These are phyloP conservation scores for Phialophora verrucosa DNA, from an alignment of 2,329 filamentous ascomycete genomes.

Conservation along the genomic window DNA sequence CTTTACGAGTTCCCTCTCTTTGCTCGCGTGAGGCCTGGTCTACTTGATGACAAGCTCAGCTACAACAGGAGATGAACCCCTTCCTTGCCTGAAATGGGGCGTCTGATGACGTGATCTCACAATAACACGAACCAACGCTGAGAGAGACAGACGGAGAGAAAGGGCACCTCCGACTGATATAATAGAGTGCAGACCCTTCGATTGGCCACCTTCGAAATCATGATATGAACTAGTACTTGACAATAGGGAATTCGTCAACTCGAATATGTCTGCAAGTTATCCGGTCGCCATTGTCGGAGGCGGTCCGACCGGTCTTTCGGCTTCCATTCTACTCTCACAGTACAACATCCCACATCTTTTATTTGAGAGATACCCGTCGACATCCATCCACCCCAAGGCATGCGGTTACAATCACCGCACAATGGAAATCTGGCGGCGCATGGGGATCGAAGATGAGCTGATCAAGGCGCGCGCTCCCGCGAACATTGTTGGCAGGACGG, in stretches of 20 bases:
- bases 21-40: background rate
- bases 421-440: conserved; percentile 40
- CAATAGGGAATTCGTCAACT: background rate
- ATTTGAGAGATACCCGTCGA: conserved; percentile 43
- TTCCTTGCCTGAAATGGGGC: background rate
- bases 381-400: conserved; percentile 46
- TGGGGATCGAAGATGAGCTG: conserved; percentile 45
- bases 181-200: background rate
- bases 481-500: conserved; percentile 40
- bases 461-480: conserved; percentile 34
- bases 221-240: background rate
- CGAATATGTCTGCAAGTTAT: conserved; percentile 2
- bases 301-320: conserved; percentile 43
- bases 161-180: background rate
- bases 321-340: conserved; percentile 44
- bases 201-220: background rate
- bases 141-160: background rate
- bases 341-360: conserved; percentile 41
- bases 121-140: background rate
- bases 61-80: background rate
- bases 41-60: too few species aligned
- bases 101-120: conserved; percentile 3
- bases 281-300: conserved; percentile 43
- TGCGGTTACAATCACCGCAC: conserved; percentile 43
- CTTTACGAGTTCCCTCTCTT: background rate